Evolutionary conservation across 345 rosid species (phyloP), one percentile per base, ranked within the genome.

Genomic region (Excoecaria agallocha): DNA sequence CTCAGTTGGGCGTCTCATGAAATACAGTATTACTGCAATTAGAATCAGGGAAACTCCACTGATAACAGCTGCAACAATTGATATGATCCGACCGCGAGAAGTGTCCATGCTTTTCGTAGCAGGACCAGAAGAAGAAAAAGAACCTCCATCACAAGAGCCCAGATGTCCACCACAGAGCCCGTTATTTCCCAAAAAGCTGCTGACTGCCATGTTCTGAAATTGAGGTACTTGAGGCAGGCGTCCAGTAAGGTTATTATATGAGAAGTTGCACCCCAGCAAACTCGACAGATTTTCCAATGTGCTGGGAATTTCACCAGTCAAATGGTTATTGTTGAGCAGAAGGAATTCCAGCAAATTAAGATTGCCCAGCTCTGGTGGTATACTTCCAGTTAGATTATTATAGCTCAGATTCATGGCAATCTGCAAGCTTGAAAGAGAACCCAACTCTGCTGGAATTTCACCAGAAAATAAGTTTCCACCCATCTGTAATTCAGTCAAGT

Each of bases 401-500:
- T 88, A 85, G 76, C 96, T 90, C 69, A 92, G 78, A 85, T 92
- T 90, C 81, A 92, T 89, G 52, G 96, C 89, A 75, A 90, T 92
- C 79, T 92, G 97, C 65, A 90, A 89, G 75, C 92, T 83, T n/a
- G 85, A 80, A 71, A 92, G 83, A 37, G 73, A 81, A 52, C 97
- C 96, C 51, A 92, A 74, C 73, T 87, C 85, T 19, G 76, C 59
- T 24, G 97, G 96, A 58, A 92, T 87, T 79, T 58, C 74, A 30
- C 84, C 92, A 51, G 90, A 85, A 75, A 92, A 89, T 50, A 64
- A 73, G 78, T 92, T 92, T 6, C 97, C 93, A 49, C 97, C 97
- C 86, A 90, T 88, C 78, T 92, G 96, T 81, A 92, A 76, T 77
- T 92, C 97, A 63, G 89, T 92, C 79, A 90, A 85, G 75, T 85